Evolutionary conservation across 768 basidiomycete genomes (phyloP).

Genomic region (Suillus decipiens): DNA sequence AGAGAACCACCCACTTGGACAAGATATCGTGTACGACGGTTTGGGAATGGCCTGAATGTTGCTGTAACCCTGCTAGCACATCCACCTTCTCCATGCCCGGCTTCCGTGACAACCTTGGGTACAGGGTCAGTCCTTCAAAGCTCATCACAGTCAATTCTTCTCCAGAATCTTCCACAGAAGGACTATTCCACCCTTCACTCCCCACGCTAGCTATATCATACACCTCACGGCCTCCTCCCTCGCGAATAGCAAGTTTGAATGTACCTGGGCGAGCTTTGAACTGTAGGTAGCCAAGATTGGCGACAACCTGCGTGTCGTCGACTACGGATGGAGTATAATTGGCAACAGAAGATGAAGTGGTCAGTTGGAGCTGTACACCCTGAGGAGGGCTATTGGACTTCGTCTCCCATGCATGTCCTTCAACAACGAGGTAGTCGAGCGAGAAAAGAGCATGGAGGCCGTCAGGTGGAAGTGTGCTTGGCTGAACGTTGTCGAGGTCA

Average conservation of each 20-base stretch:
- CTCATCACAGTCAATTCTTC: constrained; percentile 79
- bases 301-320: constrained; percentile 91
- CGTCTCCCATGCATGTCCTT: constrained; percentile 89
- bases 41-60: constrained; percentile 30
- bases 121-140: constrained; percentile 89
- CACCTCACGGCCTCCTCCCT: constrained; percentile 79
- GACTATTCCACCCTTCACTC: constrained; percentile 87
- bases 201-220: constrained; percentile 85
- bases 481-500: constrained; percentile 94
- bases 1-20: constrained; percentile 48
- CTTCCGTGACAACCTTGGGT: constrained; percentile 70
- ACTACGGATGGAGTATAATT: constrained; percentile 41
- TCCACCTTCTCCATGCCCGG: constrained; percentile 82
- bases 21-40: constrained; percentile 51
- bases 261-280: constrained; percentile 93
- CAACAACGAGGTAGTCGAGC: constrained; percentile 89
- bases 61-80: constrained; percentile 59
- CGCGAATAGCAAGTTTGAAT: constrained; percentile 78
- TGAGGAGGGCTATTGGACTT: constrained; percentile 70
- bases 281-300: constrained; percentile 94
- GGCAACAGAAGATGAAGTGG: constrained; percentile 41
- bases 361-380: constrained; percentile 88
- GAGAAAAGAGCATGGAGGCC: constrained; percentile 81
- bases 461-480: constrained; percentile 60
- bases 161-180: constrained; percentile 64